Evolutionary conservation across 208 protist genomes (phyloP).

Genomic region (Crithidia fasciculata): DNA sequence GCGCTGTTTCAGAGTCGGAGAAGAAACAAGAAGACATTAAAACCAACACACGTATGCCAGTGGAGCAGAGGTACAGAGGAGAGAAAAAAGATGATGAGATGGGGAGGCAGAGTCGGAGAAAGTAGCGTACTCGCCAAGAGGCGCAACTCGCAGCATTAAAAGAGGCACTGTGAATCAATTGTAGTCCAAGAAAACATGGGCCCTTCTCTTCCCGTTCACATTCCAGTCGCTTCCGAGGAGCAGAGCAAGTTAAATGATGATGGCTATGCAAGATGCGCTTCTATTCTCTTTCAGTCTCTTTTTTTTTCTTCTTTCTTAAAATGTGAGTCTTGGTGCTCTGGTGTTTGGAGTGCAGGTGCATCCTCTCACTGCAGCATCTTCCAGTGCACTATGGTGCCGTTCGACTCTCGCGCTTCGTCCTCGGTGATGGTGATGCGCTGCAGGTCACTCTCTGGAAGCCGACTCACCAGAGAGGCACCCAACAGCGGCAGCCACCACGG

Average conservation of each 20-base stretch:
- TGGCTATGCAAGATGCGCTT: too few relatives aligned
- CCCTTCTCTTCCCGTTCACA: too few relatives aligned
- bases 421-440: constrained; percentile 44
- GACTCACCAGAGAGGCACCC: constrained; percentile 56
- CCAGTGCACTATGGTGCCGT: constrained; percentile 59
- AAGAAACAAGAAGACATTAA: constrained; percentile 12
- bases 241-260: too few relatives aligned
- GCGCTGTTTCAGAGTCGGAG: background rate
- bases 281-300: background rate
- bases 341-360: background rate
- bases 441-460: constrained; percentile 53
- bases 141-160: too few relatives aligned
- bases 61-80: background rate
- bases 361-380: constrained; percentile 45
- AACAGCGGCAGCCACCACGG: constrained; percentile 68
- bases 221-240: too few relatives aligned
- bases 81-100: constrained; percentile 2
- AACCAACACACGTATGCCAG: background rate
- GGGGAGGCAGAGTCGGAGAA: too few relatives aligned
- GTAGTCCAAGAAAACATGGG: too few relatives aligned
- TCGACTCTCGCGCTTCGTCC: constrained; percentile 50
- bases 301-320: background rate
- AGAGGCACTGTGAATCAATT: too few relatives aligned
- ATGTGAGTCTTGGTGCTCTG: background rate
- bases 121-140: too few relatives aligned